Conservation (phyloP, 768 basidiomycete species). For the Dioszegia hungarica region DNA sequence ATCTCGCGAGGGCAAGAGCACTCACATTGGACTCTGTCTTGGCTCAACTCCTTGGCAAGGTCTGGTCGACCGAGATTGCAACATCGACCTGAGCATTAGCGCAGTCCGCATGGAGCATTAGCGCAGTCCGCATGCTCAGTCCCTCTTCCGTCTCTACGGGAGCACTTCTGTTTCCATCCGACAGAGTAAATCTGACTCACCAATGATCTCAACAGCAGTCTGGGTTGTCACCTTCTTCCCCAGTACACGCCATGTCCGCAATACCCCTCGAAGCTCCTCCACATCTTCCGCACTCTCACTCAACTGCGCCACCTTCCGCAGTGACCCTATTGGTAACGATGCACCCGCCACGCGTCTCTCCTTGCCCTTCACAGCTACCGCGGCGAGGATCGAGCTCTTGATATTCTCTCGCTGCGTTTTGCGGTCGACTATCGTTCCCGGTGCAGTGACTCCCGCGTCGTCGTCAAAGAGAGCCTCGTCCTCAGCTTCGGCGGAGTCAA, state of each 20-base stretch:
- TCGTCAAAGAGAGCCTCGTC: neutral
- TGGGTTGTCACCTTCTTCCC: slow-evolving; percentile 6
- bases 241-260: slow-evolving; percentile 15
- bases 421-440: neutral
- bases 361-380: neutral
- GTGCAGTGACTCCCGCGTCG: neutral
- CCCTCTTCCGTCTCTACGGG: too few relatives aligned
- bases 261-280: slow-evolving; percentile 7
- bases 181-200: too few relatives aligned
- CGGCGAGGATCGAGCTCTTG: neutral
- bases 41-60: slow-evolving; percentile 4
- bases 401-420: neutral
- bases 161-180: too few relatives aligned
- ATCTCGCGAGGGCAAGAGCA: neutral
- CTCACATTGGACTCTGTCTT: slow-evolving; percentile 13
- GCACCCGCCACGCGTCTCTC: neutral
- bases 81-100: slow-evolving; percentile 9
- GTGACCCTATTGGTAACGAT: neutral
- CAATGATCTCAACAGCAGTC: slow-evolving; percentile 16
- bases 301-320: slow-evolving; percentile 13
- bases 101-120: too few relatives aligned
- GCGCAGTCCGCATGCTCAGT: too few relatives aligned
- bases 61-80: slow-evolving; percentile 12
- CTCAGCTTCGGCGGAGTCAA: neutral
- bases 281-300: slow-evolving; percentile 10